Conservation (phyloP, 225 moss, liverwort and hornwort genomes). For the Takakia lepidozioides region DNA sequence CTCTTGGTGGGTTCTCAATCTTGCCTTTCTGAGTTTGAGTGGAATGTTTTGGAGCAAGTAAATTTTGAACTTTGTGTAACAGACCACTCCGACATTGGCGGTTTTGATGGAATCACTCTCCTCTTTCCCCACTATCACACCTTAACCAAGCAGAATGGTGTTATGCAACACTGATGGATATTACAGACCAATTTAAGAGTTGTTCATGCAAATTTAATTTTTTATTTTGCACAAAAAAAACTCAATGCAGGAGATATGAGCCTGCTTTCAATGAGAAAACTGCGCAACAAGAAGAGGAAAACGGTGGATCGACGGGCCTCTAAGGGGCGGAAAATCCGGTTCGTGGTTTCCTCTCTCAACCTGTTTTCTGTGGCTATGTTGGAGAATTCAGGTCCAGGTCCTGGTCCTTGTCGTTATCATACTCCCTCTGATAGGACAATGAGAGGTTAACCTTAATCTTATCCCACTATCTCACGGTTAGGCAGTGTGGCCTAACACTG, state of each 20-base stretch:
- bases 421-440: no score
- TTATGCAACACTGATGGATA: no score
- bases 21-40: constrained; percentile 1
- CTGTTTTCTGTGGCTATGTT: no score
- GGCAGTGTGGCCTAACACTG: no score
- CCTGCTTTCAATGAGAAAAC: constrained; percentile 18
- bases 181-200: no score
- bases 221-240: no score
- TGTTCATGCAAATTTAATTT: no score
- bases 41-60: no score
- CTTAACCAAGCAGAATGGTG: constrained; percentile 1
- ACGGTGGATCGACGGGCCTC: constrained; percentile 96
- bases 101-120: not conserved
- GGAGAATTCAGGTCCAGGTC: no score
- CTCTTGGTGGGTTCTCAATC: constrained; percentile 31
- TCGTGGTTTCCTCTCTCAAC: constrained; percentile 1
- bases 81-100: not conserved
- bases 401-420: no score
- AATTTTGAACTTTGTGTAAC: not conserved
- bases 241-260: constrained; percentile 38
- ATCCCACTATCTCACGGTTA: no score
- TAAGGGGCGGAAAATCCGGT: constrained; percentile 93
- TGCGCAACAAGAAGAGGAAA: constrained; percentile 72
- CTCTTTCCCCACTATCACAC: not conserved
- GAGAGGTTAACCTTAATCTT: no score